Percentiles rank a stretch among this genome's conserved stretches.
Conservation (phyloP, 441 rosid species). For the Bruguiera hainesii region DNA sequence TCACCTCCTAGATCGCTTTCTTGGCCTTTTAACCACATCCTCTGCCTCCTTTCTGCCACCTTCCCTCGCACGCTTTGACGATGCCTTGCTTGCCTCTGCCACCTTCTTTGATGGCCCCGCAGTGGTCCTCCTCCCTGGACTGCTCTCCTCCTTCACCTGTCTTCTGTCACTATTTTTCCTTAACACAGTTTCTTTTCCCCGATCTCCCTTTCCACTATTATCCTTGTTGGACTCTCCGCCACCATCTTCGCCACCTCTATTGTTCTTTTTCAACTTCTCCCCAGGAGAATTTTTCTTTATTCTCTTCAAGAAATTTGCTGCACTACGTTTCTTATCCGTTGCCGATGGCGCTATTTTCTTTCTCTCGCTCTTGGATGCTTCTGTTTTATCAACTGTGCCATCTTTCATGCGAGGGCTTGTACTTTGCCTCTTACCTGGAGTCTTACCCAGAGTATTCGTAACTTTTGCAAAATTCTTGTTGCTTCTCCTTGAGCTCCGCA, state of each 20-base stretch:
- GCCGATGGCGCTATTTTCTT: conserved; percentile 33
- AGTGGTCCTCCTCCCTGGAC: conserved; percentile 38
- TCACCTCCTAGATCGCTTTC: conserved; percentile 42
- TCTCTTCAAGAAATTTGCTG: conserved; percentile 59
- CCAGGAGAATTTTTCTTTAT: conserved; percentile 50
- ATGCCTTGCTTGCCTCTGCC: conserved; percentile 16
- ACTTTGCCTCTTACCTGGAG: conserved; percentile 28
- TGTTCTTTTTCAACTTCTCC: conserved; percentile 32
- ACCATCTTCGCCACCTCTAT: conserved; percentile 8
- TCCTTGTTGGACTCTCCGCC: conserved; percentile 32
- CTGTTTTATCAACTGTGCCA: conserved; percentile 28
- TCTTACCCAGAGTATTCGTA: conserved; percentile 24
- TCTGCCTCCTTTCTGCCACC: conserved; percentile 28
- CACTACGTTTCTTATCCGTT: conserved; percentile 52
- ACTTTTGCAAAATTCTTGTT: conserved; percentile 25
- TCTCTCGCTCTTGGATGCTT: conserved; percentile 34
- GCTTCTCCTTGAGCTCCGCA: conserved; percentile 56
- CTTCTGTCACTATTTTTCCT: conserved; percentile 31
- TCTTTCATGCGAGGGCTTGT: conserved; percentile 14
- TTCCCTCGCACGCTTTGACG: conserved; percentile 46
- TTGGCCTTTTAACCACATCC: conserved; percentile 26
- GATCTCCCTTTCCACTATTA: conserved; percentile 30
- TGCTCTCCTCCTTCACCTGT: conserved; percentile 42
- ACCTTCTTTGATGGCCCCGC: conserved; percentile 49
- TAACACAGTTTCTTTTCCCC: conserved; percentile 34